Evolutionary conservation across 108 stramenopile species (phyloP).

Genomic region (Nitzschia putrida): DNA sequence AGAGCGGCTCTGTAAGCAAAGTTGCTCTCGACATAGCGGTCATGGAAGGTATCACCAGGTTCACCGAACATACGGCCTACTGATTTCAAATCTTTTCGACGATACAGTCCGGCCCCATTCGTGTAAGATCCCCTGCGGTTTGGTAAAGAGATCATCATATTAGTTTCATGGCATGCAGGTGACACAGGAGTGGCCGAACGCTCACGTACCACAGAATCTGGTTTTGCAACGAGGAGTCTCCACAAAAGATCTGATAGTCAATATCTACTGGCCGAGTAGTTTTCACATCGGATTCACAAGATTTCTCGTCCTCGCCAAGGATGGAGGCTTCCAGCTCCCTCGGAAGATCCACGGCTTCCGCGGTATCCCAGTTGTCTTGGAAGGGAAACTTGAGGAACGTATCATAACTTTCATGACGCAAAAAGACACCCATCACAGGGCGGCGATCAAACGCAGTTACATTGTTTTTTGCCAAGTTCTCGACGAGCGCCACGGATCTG

Average conservation of each 20-base stretch:
- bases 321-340: neutral
- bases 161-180: neutral
- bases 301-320: neutral
- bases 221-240: slow-evolving; percentile 12
- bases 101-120: slow-evolving; percentile 52
- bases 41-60: slow-evolving; percentile 50
- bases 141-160: neutral
- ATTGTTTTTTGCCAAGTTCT: slow-evolving; percentile 11
- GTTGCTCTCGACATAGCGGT: slow-evolving; percentile 43
- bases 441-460: slow-evolving; percentile 38
- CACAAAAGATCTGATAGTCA: slow-evolving; percentile 47
- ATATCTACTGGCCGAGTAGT: slow-evolving; percentile 14
- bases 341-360: slow-evolving; percentile 8
- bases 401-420: slow-evolving; percentile 45
- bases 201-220: slow-evolving; percentile 19
- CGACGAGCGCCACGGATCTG: slow-evolving; percentile 38
- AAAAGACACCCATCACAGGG: slow-evolving; percentile 42
- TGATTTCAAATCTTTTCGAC: slow-evolving; percentile 24
- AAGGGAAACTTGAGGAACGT: slow-evolving; percentile 26
- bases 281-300: neutral
- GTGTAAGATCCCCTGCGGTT: slow-evolving; percentile 42
- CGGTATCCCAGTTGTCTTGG: slow-evolving; percentile 28
- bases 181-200: neutral
- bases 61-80: slow-evolving; percentile 54
- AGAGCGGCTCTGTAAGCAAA: slow-evolving; percentile 42